Percentiles rank a stretch among this genome's conserved stretches.
Conservation (phyloP, 2,329 filamentous ascomycete species). For the Bipolaris bicolor region DNA sequence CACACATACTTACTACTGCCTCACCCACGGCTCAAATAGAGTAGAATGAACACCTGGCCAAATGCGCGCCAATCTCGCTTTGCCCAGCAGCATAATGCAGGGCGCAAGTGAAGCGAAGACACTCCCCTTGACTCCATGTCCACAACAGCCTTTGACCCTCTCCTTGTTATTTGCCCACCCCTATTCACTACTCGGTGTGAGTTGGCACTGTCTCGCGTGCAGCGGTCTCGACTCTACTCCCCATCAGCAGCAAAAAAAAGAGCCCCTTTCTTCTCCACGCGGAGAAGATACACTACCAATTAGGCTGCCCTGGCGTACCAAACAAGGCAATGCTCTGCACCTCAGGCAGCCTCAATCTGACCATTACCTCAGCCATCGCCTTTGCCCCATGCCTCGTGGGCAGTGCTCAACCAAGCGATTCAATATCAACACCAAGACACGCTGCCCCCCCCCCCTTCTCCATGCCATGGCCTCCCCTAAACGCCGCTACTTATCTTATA, state of each 20-base stretch:
- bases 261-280: neutral
- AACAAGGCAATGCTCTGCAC: conserved; percentile 18
- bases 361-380: conserved; percentile 5
- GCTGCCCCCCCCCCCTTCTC: neutral
- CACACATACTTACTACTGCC: conserved; percentile 7
- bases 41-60: conserved; percentile 18
- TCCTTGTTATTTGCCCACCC: conserved; percentile 1
- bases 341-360: conserved; percentile 14
- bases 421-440: neutral
- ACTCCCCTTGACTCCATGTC: conserved; percentile 8
- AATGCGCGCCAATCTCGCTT: conserved; percentile 12
- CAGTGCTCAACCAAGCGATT: conserved; percentile 4
- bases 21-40: conserved; percentile 6
- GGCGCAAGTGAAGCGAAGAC: conserved; percentile 12
- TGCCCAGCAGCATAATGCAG: conserved; percentile 1
- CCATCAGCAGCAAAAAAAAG: neutral
- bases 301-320: neutral
- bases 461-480: neutral
- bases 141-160: neutral
- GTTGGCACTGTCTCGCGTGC: too few relatives aligned
- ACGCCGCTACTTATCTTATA: conserved; percentile 7
- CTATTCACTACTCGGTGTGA: too few relatives aligned
- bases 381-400: neutral
- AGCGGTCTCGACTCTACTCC: too few relatives aligned
- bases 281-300: conserved; percentile 6